Conservation (phyloP, 2,329 filamentous ascomycete genomes). For the Penicillium brasilianum region DNA sequence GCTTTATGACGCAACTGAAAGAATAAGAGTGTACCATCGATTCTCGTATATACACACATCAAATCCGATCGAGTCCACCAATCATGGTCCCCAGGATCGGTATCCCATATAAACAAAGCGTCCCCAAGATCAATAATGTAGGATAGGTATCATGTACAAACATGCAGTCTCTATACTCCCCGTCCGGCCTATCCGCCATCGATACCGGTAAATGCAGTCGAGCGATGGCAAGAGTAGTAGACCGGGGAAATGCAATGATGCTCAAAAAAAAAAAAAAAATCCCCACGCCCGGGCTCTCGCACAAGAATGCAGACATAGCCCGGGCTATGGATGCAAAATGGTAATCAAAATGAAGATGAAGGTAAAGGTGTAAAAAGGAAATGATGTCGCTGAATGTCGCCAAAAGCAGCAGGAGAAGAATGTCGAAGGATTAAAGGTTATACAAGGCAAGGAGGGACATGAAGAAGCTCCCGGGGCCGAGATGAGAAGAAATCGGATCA, state of each 20-base stretch:
- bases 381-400: slow-evolving; percentile 29
- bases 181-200: slow-evolving; percentile 2
- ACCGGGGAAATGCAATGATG: slow-evolving; percentile 33
- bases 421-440: slow-evolving; percentile 3
- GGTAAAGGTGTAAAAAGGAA: slow-evolving; percentile 6
- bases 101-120: slow-evolving; percentile 1
- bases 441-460: not conserved
- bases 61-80: slow-evolving; percentile 14
- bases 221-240: not conserved
- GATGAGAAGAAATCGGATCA: not conserved
- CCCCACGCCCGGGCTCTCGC: slow-evolving; percentile 21
- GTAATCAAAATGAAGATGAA: slow-evolving; percentile 13
- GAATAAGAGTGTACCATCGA: slow-evolving; percentile 6
- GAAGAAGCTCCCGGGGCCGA: not conserved
- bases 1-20: too few relatives aligned
- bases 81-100: not conserved
- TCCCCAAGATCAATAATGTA: slow-evolving; percentile 1
- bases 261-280: slow-evolving; percentile 25
- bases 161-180: slow-evolving; percentile 40
- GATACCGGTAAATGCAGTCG: not conserved
- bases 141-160: slow-evolving; percentile 44
- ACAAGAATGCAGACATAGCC: not conserved
- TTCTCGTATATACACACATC: slow-evolving; percentile 21
- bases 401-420: slow-evolving; percentile 11
- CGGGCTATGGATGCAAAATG: slow-evolving; percentile 30